These are phyloP conservation scores for Boletus speciosus DNA, from an alignment of 768 basidiomycete genomes.

Conservation along the genomic window DNA sequence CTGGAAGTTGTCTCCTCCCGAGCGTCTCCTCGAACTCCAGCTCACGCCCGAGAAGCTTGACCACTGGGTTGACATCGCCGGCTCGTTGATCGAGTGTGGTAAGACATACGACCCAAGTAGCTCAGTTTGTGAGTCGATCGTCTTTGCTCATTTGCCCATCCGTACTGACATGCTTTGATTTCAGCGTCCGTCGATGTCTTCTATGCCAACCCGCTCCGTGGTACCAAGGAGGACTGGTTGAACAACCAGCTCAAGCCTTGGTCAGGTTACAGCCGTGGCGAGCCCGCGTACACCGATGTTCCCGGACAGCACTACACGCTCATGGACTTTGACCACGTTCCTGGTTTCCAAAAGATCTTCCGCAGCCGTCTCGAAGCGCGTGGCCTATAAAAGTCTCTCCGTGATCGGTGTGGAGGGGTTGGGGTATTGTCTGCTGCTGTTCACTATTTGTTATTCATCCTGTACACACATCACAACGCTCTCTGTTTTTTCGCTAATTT, in stretches of 20 bases:
- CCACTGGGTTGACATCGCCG: constrained; percentile 31
- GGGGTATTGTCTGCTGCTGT: no score
- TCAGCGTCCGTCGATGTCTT: constrained; percentile 23
- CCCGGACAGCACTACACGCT: constrained; percentile 30
- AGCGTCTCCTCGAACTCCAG: constrained; percentile 28
- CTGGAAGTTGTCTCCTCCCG: constrained; percentile 29
- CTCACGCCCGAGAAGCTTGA: constrained; percentile 23
- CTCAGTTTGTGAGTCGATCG: constrained; percentile 25
- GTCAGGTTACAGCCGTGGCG: constrained; percentile 20
- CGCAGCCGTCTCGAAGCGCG: constrained; percentile 24
- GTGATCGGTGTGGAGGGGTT: no score
- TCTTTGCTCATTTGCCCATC: not conserved
- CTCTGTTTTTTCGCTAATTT: no score
- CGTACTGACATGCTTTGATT: not conserved
- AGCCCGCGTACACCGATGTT: constrained; percentile 24
- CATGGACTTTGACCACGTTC: constrained; percentile 32
- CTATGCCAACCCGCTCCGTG: constrained; percentile 27
- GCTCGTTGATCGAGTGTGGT: constrained; percentile 31
- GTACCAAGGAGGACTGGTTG: constrained; percentile 30
- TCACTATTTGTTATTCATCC: no score
- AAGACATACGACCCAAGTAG: constrained; percentile 24
- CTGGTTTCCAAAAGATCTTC: constrained; percentile 29
- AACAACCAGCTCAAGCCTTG: constrained; percentile 30
- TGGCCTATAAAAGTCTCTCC: constrained; percentile 13
- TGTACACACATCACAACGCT: no score